phyloP scores from a whole-genome alignment of 768 basidiomycete species.

The Russula compacta region DNA sequence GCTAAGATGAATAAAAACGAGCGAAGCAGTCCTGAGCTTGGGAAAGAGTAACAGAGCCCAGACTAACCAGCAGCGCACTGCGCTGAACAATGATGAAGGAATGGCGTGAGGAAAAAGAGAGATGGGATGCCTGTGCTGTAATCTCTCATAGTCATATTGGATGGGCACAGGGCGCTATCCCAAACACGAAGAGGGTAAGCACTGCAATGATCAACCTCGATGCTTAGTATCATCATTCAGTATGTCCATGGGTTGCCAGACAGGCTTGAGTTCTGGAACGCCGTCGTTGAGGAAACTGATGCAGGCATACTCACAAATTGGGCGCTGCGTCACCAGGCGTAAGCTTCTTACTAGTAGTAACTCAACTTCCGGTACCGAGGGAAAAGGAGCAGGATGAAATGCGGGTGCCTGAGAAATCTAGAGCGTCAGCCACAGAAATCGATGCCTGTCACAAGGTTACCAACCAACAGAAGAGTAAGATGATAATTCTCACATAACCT shows the following conservation, averaged over 20 bases:
- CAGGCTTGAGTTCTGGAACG: not conserved
- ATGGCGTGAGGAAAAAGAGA: not conserved
- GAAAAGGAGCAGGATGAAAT: no score
- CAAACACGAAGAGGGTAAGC: not conserved
- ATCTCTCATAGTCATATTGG: not conserved
- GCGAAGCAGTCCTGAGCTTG: no score
- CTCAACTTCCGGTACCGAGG: no score
- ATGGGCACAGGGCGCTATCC: not conserved
- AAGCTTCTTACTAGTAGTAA: no score
- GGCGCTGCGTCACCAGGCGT: not conserved
- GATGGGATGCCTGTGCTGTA: not conserved
- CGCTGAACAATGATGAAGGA: not conserved
- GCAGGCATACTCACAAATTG: not conserved
- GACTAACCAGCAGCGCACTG: constrained; percentile 13
- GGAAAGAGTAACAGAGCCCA: not conserved
- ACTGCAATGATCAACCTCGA: no score
- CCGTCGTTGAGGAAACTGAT: not conserved
- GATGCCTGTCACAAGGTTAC: no score
- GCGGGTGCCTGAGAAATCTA: no score
- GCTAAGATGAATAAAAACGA: not conserved
- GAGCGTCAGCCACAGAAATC: no score
- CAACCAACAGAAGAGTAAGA: no score
- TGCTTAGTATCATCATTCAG: not conserved
- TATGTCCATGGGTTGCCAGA: not conserved
- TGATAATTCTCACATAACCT: no score